Evolutionary conservation across 805 yeast genomes (phyloP), one percentile per base, ranked within the genome.

Genomic region (Jamesozyma spencerorum): DNA sequence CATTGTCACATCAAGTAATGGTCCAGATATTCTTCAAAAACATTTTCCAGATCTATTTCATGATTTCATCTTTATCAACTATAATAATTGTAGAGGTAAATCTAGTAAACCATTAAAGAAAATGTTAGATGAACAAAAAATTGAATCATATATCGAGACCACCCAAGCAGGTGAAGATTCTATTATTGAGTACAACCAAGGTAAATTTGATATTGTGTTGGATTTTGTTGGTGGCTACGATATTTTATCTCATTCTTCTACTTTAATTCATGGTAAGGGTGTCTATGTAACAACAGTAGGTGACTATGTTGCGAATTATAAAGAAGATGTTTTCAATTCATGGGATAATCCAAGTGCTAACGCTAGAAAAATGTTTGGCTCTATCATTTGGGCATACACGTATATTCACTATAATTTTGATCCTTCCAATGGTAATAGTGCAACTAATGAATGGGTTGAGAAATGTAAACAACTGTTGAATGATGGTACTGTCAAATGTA

Each of bases 201-300:
- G 74, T 14, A 68, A 72, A 49, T 85, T 77, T 52, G 84, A 81
- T 53, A 53, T 73, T 4, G 74, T 84, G 14, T 53, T 81, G 10
- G 95, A 86, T 60, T 71, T 79, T 46, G 72, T 77, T 37, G 92
- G 95, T 31, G 83, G 83, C 34, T 66, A 68, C 35, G 75, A 74
- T 27, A 68, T 81, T 7, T 55, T 77, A 22, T 46, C 62, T 4
- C 64, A 71, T 28, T 64, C 75, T 20, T 51, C 59, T 10, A 49
- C 64, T 30, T 66, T 69, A 26, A 60, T 82, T 41, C 70, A 63
- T 28, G 60, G 66, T 32, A 74, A 76, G 4, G 74, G 79, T 17
- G 62, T 68, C 30, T 83, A 72, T 51, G 61, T 74, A 6, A 72
- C 84, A 4, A 69, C 81, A 22, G 76, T 71, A 10, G 95, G 94